phyloP scores from a whole-genome alignment of 2,329 filamentous ascomycete species.

The Botryotinia calthae region DNA sequence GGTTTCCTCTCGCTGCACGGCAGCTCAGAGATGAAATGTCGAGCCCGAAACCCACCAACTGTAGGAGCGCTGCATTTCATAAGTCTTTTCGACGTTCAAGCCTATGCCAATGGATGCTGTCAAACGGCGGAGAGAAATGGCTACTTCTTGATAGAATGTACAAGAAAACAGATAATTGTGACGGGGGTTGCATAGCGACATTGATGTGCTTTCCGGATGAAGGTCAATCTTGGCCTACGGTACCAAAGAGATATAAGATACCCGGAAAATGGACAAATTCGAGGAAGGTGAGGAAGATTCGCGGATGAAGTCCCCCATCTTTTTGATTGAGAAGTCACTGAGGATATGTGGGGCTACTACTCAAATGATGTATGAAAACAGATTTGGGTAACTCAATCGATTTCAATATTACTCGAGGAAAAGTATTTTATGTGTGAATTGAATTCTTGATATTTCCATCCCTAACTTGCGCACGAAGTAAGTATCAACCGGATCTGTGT shows the following conservation, averaged over 20 bases:
- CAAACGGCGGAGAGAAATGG: neutral
- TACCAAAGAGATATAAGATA: neutral
- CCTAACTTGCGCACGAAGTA: neutral
- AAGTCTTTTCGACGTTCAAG: neutral
- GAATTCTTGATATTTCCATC: neutral
- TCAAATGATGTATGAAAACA: neutral
- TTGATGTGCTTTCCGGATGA: neutral
- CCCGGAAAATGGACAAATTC: neutral
- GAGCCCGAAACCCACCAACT: no score
- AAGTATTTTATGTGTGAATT: neutral
- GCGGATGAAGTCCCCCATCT: fast-evolving
- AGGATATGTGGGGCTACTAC: neutral
- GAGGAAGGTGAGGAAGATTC: neutral
- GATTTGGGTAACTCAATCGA: neutral
- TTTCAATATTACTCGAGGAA: neutral
- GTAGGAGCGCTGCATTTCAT: neutral
- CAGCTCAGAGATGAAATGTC: neutral
- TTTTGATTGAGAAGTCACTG: neutral
- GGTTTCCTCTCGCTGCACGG: neutral
- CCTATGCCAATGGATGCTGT: neutral
- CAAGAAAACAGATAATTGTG: neutral
- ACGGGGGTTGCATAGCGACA: neutral
- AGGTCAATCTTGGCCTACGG: no score
- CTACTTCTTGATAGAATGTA: neutral
- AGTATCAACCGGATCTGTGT: neutral